These are phyloP conservation scores for Ogataea nakhonphanomensis DNA, from an alignment of 805 yeast species.

Conservation along the genomic window DNA sequence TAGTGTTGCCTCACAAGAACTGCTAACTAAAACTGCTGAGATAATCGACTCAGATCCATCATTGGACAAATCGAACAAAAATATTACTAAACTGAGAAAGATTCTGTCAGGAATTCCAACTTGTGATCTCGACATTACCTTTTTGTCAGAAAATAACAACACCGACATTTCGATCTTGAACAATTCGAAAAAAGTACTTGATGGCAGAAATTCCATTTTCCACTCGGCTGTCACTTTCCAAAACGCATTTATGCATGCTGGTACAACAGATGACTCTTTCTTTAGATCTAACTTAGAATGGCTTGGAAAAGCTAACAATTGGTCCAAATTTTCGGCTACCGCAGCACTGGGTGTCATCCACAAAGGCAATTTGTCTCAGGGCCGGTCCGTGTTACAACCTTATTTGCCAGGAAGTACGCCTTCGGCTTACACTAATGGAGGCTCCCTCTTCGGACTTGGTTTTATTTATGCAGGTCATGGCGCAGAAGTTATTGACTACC, in stretches of 20 bases:
- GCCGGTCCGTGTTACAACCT: constrained; percentile 80
- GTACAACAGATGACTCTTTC: constrained; percentile 92
- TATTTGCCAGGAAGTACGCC: constrained; percentile 81
- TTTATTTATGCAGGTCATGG: constrained; percentile 96
- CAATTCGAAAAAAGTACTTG: constrained; percentile 75
- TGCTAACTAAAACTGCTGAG: constrained; percentile 56
- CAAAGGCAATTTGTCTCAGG: constrained; percentile 90
- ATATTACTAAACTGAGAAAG: constrained; percentile 48
- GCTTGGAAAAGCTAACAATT: constrained; percentile 95
- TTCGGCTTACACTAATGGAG: constrained; percentile 91
- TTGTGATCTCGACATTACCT: constrained; percentile 87
- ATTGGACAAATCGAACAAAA: constrained; percentile 26
- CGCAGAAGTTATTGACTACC: constrained; percentile 73
- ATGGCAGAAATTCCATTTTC: constrained; percentile 89
- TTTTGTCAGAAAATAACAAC: constrained; percentile 79
- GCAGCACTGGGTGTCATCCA: constrained; percentile 98
- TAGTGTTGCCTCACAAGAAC: constrained; percentile 84
- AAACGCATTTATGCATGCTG: constrained; percentile 92
- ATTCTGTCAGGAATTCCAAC: constrained; percentile 91
- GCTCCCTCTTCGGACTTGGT: constrained; percentile 90
- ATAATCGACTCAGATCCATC: constrained; percentile 32
- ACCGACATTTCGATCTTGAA: constrained; percentile 80
- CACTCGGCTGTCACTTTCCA: constrained; percentile 95
- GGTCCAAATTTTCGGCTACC: constrained; percentile 97
- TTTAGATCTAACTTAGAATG: constrained; percentile 89